Evolutionary conservation across 2,329 filamentous ascomycete species (phyloP).

Genomic region (Phoma herbarum): DNA sequence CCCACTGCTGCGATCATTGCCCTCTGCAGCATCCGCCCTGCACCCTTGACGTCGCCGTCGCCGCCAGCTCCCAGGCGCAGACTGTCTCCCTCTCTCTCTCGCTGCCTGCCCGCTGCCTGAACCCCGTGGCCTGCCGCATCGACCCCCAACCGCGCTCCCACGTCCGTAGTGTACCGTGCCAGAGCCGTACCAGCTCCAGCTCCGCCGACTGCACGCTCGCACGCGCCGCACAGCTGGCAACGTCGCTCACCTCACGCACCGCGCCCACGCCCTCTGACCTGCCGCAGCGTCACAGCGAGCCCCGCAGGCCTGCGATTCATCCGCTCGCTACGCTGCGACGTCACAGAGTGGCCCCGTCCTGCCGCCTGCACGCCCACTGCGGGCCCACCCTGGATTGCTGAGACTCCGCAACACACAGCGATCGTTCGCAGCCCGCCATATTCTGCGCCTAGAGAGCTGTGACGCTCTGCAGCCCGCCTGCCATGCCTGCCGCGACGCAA

Average conservation of each 20-base stretch:
- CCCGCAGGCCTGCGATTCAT: slow-evolving; percentile 22
- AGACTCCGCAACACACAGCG: slow-evolving; percentile 31
- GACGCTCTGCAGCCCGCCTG: slow-evolving; percentile 33
- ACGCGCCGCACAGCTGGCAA: slow-evolving; percentile 16
- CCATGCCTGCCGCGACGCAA: slow-evolving; percentile 53
- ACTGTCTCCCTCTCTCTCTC: slow-evolving; percentile 1
- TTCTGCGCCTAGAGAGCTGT: slow-evolving; percentile 34
- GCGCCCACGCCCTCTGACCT: slow-evolving; percentile 7
- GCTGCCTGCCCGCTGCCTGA: slow-evolving; percentile 5
- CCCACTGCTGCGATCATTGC: slow-evolving; percentile 35
- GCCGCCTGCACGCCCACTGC: slow-evolving; percentile 35
- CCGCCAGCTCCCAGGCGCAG: slow-evolving; percentile 23
- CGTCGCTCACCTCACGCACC: slow-evolving; percentile 10
- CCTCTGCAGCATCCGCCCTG: slow-evolving; percentile 38
- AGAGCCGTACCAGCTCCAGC: background rate
- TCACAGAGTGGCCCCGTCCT: slow-evolving; percentile 33
- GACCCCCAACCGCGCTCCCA: slow-evolving; percentile 31
- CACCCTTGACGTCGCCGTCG: slow-evolving; percentile 34
- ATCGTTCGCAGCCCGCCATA: slow-evolving; percentile 27
- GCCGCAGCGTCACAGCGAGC: slow-evolving; percentile 13
- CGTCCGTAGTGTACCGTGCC: slow-evolving; percentile 28
- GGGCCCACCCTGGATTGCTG: slow-evolving; percentile 33
- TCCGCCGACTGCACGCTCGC: slow-evolving; percentile 13
- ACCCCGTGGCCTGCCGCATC: slow-evolving; percentile 21
- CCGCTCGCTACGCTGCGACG: slow-evolving; percentile 26